Base-by-base conservation (phyloP, 805 yeast genomes). In the Yarrowia deformans region DNA sequence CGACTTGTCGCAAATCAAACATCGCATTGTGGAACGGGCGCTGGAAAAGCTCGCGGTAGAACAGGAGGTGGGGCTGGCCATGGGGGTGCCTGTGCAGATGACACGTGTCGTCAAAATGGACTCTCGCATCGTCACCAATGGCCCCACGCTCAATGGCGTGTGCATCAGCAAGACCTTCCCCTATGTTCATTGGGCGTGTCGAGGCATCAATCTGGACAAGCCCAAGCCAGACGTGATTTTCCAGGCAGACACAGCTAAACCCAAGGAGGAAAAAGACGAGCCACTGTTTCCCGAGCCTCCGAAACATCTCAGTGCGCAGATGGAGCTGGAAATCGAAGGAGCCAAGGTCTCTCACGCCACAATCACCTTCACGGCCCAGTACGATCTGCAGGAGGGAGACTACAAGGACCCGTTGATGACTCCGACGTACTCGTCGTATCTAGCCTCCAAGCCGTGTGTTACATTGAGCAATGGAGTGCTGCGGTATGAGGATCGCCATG, bases 161-260 rank as follows among this genome's bases (percentile, higher is more conserved):
- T 60, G 66, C 19, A 43, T 60, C 34, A 34, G 52, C 40, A 60
- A 60, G 13, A 60, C 48, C 29, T 60, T 60, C 18, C 66, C 66
- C 1, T 60, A 60, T 13, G 42, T 45, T 6, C 66, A 60, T 13
- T 60, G 66, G 66, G 34, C 66, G 10, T 34, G 42, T 45, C 52
- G 66, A 19, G 66, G 66, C 32, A 60, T 60, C 66, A 60, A 60
- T 60, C 42, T 43, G 42, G 66, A 60, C 52, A 60, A 60, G 52
- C 66, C 66, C 12, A 60, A 60, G 14, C 66, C 66, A 1, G 66
- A 60, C 42, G 52, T 60, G 32, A 60, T 60, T 32, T 60, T 43
- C 40, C 66, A 60, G 52, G 52, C 52, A 1, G 52, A 60, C 12
- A 18, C 52, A 3, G 52, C 34, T 2, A 60, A 60, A 19, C 52